Base-by-base conservation (phyloP, 768 basidiomycete species). In the Collybiopsis luxurians region DNA sequence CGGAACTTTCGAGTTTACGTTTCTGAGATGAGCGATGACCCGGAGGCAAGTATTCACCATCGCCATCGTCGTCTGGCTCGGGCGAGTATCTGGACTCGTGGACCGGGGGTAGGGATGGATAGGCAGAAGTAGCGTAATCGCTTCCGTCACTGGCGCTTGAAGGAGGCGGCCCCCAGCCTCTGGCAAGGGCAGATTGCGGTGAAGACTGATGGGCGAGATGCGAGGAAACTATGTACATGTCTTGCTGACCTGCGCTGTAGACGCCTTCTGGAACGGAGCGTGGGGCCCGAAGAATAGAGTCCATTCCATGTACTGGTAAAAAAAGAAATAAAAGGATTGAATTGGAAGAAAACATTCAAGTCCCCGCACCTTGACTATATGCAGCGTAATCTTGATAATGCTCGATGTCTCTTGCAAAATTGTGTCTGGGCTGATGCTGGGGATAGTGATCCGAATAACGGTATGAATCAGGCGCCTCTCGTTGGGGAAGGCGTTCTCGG, bases 31-130 rank as follows among this genome's bases (percentile, higher is more conserved):
- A 44, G 30, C 59, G 50, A 15, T 24, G 42, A 19, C 38, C 50
- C 15, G 50, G 45, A 57, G 58, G 44, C 24, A 59, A 60, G 26
- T 64, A 61, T 17, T 69, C 69, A 24, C 50, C 50, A 21, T 63
- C 65, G 47, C 61, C 65, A 38, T 63, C 66, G 24, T 62, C 66
- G n/a, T 63, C 60, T 19, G 65, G 64, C 40, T 66, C 66, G 13
- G 60, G 60, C 24, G 60, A 61, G 12, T 51, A 27, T 30, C 38
- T 40, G 50, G 50, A 50, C 17, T 51, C 23, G 27, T 28, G 28
- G n/a, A 52, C 23, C 15, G 19, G 31, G n/a, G 51, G 51, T 17
- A 53, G 23, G n/a, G 42, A 26, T n/a, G 51, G 44, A 53, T 43
- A 53, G n/a, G 39, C 23, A 28, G 57, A 45, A 40, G 9, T 24